Evolutionary conservation across 2,329 filamentous ascomycete genomes (phyloP), one percentile per base, ranked within the genome.

Genomic region (Raffaelea arxii): DNA sequence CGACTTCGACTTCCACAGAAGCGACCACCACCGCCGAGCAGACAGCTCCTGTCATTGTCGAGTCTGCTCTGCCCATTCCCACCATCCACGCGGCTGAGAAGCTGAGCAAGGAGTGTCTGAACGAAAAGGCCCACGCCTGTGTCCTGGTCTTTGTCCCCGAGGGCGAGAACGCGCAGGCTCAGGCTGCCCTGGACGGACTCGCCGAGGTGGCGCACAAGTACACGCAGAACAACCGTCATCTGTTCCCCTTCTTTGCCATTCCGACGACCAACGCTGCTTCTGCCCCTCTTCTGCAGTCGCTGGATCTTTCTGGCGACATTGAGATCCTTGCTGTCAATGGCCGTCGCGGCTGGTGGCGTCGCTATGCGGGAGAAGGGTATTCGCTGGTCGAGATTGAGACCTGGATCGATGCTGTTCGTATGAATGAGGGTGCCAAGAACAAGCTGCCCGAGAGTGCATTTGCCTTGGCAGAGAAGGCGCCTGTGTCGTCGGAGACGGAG

Each of bases 321-420:
- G 81, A 90, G 59, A 66, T 97, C 39, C 71, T 97, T 46, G 89
- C 89, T 16, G 63, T 94, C 49, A 96, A 96, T 63, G 84, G 78
- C 25, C 88, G 90, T 58, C 80, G 89, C 46, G 75, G 77, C 37
- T 98, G 92, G 92, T 94, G 82, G 78, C 83, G 84, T 57, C 77
- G 75, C 48, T 92, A 86, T 62, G 67, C 77, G 41, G 78, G 75
- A 6, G 45, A 32, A 4, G 48, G 75, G 38, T 80, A 80, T 39
- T 77, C 75, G 46, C 59, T 72, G 22, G 70, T 75, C 46, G 76
- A 74, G 23, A 69, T 98, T 25, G 87, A 95, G 67, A 69, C 70
- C 51, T 98, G 91, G 88, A 78, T 98, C 49, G 92, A 98, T 58
- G 75, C 78, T n/a, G 88, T 97, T 51, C 82, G 88, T 32, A 75